Evolutionary conservation across 495 filamentous ascomycete species (phyloP).

Genomic region (Penicillium verhagenii): DNA sequence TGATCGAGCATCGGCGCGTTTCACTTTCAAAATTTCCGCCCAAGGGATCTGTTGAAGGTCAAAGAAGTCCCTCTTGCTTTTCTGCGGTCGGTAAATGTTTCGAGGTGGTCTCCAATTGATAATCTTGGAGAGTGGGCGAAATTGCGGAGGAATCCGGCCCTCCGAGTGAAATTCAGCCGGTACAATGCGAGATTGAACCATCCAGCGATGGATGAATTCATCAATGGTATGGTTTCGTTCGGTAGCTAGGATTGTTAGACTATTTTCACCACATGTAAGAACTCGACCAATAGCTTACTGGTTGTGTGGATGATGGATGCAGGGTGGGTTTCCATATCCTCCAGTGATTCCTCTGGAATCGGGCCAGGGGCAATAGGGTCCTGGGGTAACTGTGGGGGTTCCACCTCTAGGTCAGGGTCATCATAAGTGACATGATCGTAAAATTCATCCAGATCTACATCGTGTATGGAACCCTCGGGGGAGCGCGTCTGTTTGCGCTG

Average conservation of each 20-base stretch:
- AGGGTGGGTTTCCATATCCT: slow-evolving; percentile 24
- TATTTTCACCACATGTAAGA: background rate
- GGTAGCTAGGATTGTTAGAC: slow-evolving; percentile 30
- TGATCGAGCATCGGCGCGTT: slow-evolving; percentile 56
- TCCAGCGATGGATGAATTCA: slow-evolving; percentile 45
- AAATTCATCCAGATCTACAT: slow-evolving; percentile 38
- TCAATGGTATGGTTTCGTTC: slow-evolving; percentile 46
- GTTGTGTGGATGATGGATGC: slow-evolving; percentile 35
- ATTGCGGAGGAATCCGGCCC: slow-evolving; percentile 20
- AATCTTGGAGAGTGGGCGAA: slow-evolving; percentile 30
- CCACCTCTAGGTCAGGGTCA: slow-evolving; percentile 19
- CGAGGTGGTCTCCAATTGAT: slow-evolving; percentile 40
- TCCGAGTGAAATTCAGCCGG: slow-evolving; percentile 19
- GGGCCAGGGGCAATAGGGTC: slow-evolving; percentile 5
- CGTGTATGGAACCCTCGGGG: slow-evolving; percentile 14
- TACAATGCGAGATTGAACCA: slow-evolving; percentile 23
- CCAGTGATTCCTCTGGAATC: slow-evolving; percentile 1
- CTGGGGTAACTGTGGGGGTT: slow-evolving; percentile 4
- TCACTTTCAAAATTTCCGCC: slow-evolving; percentile 59
- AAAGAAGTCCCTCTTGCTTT: slow-evolving; percentile 55
- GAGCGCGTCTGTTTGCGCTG: slow-evolving; percentile 6
- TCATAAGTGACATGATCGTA: slow-evolving; percentile 28
- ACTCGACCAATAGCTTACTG: slow-evolving; percentile 24
- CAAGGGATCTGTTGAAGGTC: slow-evolving; percentile 84
- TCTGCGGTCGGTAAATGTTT: slow-evolving; percentile 37